Evolutionary conservation across 208 protist genomes (phyloP).

Genomic region (Crithidia brevicula): DNA sequence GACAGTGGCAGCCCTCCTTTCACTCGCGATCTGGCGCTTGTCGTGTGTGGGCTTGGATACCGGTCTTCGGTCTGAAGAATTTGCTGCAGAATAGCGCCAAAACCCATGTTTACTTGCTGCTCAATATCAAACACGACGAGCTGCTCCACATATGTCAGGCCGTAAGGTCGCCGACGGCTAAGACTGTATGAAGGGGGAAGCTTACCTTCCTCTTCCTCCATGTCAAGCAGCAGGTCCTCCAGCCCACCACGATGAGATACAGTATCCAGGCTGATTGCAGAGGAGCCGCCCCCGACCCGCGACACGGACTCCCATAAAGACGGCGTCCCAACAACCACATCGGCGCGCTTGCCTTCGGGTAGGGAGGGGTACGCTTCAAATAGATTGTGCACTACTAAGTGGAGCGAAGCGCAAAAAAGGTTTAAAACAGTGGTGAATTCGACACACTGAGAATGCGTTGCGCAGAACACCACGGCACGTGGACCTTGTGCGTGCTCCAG

Average conservation of each 20-base stretch:
- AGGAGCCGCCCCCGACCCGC: slow-evolving; percentile 18
- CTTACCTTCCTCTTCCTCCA: slow-evolving; percentile 34
- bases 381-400: slow-evolving; percentile 84
- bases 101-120: slow-evolving; percentile 61
- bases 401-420: slow-evolving; percentile 53
- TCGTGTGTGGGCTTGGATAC: neutral
- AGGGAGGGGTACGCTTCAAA: slow-evolving; percentile 75
- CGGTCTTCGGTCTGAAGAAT: neutral
- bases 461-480: slow-evolving; percentile 71
- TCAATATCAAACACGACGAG: slow-evolving; percentile 69
- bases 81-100: slow-evolving; percentile 32
- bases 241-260: slow-evolving; percentile 34
- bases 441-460: slow-evolving; percentile 77
- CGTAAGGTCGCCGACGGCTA: slow-evolving; percentile 71
- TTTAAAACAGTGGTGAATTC: slow-evolving; percentile 56
- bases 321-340: slow-evolving; percentile 78
- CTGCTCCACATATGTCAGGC: slow-evolving; percentile 51
- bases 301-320: slow-evolving; percentile 70
- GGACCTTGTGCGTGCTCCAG: slow-evolving; percentile 64
- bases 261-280: neutral
- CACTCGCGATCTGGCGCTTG: neutral
- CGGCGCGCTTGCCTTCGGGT: slow-evolving; percentile 54
- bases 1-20: slow-evolving; percentile 11
- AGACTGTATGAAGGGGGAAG: slow-evolving; percentile 50
- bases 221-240: slow-evolving; percentile 55